Percentiles rank a stretch among this genome's conserved stretches.
Conservation (phyloP, 495 filamentous ascomycete genomes). For the Bacidia rubella region DNA sequence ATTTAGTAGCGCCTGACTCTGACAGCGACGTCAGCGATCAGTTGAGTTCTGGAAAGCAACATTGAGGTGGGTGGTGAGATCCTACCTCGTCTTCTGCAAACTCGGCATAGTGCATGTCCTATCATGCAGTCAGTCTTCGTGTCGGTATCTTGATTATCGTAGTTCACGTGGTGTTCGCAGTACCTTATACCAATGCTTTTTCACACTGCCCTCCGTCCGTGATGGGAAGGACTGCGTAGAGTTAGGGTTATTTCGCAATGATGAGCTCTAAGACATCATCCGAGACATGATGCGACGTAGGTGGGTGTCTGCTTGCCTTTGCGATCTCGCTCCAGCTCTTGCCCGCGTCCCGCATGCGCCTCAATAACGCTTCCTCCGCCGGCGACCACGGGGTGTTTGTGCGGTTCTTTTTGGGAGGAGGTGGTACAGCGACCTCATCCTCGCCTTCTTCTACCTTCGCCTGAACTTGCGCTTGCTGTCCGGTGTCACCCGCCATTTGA, state of each 20-base stretch:
- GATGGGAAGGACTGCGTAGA: conserved; percentile 66
- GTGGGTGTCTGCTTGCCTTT: conserved; percentile 44
- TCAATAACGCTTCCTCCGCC: conserved; percentile 81
- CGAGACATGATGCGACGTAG: background rate
- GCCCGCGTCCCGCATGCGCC: conserved; percentile 83
- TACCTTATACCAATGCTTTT: conserved; percentile 99
- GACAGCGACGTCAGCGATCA: conserved; percentile 22
- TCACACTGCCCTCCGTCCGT: conserved; percentile 91
- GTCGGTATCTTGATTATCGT: background rate
- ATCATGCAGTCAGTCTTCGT: conserved; percentile 11
- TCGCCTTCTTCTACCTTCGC: conserved; percentile 19
- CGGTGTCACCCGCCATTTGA: conserved; percentile 20
- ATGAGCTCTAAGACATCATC: background rate
- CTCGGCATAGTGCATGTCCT: conserved; percentile 99
- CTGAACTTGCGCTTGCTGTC: conserved; percentile 11
- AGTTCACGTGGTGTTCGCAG: conserved; percentile 9
- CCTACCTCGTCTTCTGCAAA: conserved; percentile 98
- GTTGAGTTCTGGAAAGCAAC: conserved; percentile 7
- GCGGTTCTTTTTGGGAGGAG: conserved; percentile 64
- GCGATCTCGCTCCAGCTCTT: conserved; percentile 96
- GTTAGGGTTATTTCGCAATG: conserved; percentile 10
- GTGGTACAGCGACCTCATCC: conserved; percentile 25
- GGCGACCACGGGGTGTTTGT: conserved; percentile 98
- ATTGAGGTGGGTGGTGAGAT: too few species aligned
- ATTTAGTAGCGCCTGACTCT: conserved; percentile 74